Conservation (phyloP, 176 grass and related monocot genomes). For the Pontederia crassipes region DNA sequence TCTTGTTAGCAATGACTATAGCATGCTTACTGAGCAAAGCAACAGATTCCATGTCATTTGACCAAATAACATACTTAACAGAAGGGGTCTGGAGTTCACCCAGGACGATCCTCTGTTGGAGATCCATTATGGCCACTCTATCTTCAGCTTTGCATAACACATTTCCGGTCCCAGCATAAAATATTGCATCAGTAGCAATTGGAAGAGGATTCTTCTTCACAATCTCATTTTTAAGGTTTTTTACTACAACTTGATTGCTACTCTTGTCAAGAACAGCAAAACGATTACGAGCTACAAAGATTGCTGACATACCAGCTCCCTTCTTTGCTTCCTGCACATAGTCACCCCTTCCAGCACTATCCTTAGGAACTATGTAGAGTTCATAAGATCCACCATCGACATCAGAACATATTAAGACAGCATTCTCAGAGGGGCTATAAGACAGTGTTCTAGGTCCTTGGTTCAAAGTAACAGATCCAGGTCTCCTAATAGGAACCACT, state of each 20-base stretch:
- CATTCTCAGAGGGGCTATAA: constrained; percentile 87
- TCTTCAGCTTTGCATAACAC: constrained; percentile 85
- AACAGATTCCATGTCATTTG: constrained; percentile 88
- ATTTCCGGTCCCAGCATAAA: constrained; percentile 88
- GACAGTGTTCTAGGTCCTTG: constrained; percentile 76
- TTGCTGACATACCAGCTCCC: constrained; percentile 58
- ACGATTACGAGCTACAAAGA: constrained; percentile 80
- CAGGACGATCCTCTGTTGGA: constrained; percentile 77
- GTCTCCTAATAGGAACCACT: constrained; percentile 62
- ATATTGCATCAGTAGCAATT: constrained; percentile 75
- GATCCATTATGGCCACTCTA: constrained; percentile 71
- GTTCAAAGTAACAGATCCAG: constrained; percentile 70
- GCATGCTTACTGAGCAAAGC: constrained; percentile 93
- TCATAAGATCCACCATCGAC: constrained; percentile 85
- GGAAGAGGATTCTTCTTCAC: constrained; percentile 84
- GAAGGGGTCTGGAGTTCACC: constrained; percentile 77
- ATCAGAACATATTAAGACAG: constrained; percentile 85
- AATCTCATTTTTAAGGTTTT: constrained; percentile 85
- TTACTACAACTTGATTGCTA: constrained; percentile 69
- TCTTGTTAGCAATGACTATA: constrained; percentile 83
- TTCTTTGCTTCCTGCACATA: constrained; percentile 82
- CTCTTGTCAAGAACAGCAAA: constrained; percentile 94
- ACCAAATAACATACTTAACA: constrained; percentile 89
- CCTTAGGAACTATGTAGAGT: constrained; percentile 72
- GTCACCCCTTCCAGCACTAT: constrained; percentile 61